Evolutionary conservation across 2,329 filamentous ascomycete species (phyloP), one percentile per base, ranked within the genome.

Genomic region (Nannizziopsis barbatae): DNA sequence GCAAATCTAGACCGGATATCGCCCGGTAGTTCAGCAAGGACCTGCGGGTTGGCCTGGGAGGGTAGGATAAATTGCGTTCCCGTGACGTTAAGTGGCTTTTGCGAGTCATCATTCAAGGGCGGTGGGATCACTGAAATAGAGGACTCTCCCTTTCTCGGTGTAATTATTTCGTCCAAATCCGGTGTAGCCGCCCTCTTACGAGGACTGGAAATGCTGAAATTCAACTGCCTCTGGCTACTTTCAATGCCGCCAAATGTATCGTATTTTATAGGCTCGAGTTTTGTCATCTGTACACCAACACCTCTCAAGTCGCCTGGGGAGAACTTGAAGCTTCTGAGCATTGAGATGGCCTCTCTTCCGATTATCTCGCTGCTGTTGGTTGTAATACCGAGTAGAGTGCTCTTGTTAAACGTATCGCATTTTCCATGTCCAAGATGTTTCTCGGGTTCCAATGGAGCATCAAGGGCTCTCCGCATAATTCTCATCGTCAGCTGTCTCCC

Each of bases 341-440:
- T 84, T 0, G 83, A 81, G n/a, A 95, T 72, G 0, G 88, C 85
- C 64, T 96, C 89, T 60, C 84, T 88, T 0, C 80, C 80, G 35
- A 96, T 75, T 1, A 77, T 65, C 22, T 83, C 78, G 22, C 77
- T 75, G 45, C 80, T 76, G 61, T 93, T 84, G 0, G 90, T 96
- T 3, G 89, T 81, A 12, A 95, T 79, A 1, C 90, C 89, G 52
- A 98, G 82, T 1, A 80, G 64, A 7, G 83, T 66, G 57, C 87
- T 94, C 65, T 93, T 96, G 70, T 87, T 96, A 71, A 89, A 93
- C 0, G 81, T 85, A 61, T 98, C 92, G 60, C 92, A 98, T 65
- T 88, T 90, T 1, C 92, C 92, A 65, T 96, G 92, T 0, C 92
- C 92, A 1, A 98, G 74, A 66, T 95, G 88, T 61, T 98, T 98